phyloP scores from a whole-genome alignment of 2,329 filamentous ascomycete species.

The Colletotrichum shisoi region DNA sequence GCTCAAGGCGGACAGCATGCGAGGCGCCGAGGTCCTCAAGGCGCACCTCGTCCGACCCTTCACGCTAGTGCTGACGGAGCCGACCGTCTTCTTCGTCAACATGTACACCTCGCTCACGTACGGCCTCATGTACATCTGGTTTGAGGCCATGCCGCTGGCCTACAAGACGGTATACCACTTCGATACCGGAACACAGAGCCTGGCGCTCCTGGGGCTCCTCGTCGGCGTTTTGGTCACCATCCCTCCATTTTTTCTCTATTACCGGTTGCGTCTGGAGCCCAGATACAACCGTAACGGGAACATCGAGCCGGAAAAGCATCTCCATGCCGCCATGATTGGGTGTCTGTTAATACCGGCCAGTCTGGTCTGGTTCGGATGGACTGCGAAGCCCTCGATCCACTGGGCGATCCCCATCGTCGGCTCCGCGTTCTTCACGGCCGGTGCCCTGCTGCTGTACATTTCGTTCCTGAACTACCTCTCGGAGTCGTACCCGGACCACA shows the following conservation, averaged over 20 bases:
- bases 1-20: conserved; percentile 34
- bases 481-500: conserved; percentile 28
- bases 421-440: conserved; percentile 22
- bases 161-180: conserved; percentile 39
- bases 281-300: conserved; percentile 17
- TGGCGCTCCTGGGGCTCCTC: conserved; percentile 25
- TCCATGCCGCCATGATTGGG: conserved; percentile 22
- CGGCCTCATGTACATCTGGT: conserved; percentile 37
- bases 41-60: conserved; percentile 31
- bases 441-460: conserved; percentile 23
- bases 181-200: neutral
- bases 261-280: conserved; percentile 26
- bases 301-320: conserved; percentile 23
- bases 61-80: conserved; percentile 25
- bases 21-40: conserved; percentile 37
- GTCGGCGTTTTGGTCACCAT: conserved; percentile 26
- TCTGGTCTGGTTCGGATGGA: conserved; percentile 32
- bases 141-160: conserved; percentile 23
- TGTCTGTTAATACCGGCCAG: conserved; percentile 26
- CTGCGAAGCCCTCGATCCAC: conserved; percentile 15
- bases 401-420: conserved; percentile 26
- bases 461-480: conserved; percentile 30
- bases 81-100: conserved; percentile 27
- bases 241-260: conserved; percentile 30
- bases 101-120: conserved; percentile 28